Evolutionary conservation across 2,329 filamentous ascomycete genomes (phyloP).

Genomic region (Xylariaceae sp.): DNA sequence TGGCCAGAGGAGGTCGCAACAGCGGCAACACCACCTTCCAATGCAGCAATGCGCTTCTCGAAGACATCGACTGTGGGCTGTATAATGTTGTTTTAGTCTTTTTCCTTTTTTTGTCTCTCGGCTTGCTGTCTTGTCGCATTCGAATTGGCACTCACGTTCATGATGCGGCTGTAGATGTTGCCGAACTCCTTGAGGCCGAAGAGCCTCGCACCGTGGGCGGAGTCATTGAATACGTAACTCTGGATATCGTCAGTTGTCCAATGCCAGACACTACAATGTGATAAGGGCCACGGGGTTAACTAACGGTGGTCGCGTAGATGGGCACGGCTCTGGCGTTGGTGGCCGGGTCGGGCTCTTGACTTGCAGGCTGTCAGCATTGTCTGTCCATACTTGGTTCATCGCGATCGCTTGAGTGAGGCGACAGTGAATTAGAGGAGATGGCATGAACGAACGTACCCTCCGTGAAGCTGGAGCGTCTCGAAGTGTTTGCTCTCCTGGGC

Average conservation of each 20-base stretch:
- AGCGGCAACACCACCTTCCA: conserved; percentile 86
- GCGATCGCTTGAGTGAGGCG: not conserved
- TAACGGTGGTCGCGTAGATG: conserved; percentile 84
- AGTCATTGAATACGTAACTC: conserved; percentile 94
- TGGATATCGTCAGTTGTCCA: conserved; percentile 33
- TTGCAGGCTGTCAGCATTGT: conserved; percentile 34
- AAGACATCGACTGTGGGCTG: conserved; percentile 92
- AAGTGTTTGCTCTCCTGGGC: conserved; percentile 58
- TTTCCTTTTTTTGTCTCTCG: not conserved
- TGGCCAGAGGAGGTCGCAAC: conserved; percentile 83
- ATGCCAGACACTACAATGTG: not conserved
- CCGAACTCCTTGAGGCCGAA: conserved; percentile 96
- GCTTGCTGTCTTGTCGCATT: not conserved
- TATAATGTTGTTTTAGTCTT: not conserved
- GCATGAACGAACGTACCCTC: conserved; percentile 53
- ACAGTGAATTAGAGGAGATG: not conserved
- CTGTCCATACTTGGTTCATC: not conserved
- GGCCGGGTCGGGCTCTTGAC: conserved; percentile 70
- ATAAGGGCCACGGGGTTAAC: conserved; percentile 29
- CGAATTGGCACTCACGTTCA: conserved; percentile 58
- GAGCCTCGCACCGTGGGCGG: conserved; percentile 86
- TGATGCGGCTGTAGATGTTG: conserved; percentile 96
- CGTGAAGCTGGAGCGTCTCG: conserved; percentile 81
- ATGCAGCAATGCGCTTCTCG: conserved; percentile 91
- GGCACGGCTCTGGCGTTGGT: conserved; percentile 89